Evolutionary conservation across 192 early-diverging fungal species (phyloP).

Genomic region (Coemansia sp.): DNA sequence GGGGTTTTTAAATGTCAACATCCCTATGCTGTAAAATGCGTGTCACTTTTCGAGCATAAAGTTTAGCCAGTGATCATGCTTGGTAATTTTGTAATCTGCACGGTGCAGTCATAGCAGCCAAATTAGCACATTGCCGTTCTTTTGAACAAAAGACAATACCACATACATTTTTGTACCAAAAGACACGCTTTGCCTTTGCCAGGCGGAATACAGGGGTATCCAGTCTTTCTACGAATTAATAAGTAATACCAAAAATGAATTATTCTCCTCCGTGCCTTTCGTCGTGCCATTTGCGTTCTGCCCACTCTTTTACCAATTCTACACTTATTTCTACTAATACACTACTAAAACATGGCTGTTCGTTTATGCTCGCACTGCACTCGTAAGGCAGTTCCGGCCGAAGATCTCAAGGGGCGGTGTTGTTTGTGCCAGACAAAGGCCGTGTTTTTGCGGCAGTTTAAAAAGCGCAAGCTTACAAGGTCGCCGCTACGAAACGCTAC

Average conservation of each 20-base stretch:
- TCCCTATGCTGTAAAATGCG: too few relatives aligned
- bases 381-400: background rate
- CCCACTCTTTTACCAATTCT: too few relatives aligned
- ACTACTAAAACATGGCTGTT: background rate
- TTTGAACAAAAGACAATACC: background rate
- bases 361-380: background rate
- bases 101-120: background rate
- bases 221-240: too few relatives aligned
- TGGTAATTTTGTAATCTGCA: too few relatives aligned
- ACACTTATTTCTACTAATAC: background rate
- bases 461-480: background rate
- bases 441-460: background rate
- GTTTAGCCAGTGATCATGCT: too few relatives aligned
- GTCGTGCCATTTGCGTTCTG: too few relatives aligned
- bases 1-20: too few relatives aligned
- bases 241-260: too few relatives aligned
- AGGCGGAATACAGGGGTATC: too few relatives aligned
- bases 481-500: background rate
- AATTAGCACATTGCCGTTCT: background rate
- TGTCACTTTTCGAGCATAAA: too few relatives aligned
- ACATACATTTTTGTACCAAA: background rate
- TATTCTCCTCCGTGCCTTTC: too few relatives aligned
- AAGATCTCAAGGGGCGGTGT: background rate
- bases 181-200: too few relatives aligned
- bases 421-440: slow-evolving; percentile 2